Base-by-base conservation (phyloP, 352 stramenopile genomes). In the Phytophthora pisi region DNA sequence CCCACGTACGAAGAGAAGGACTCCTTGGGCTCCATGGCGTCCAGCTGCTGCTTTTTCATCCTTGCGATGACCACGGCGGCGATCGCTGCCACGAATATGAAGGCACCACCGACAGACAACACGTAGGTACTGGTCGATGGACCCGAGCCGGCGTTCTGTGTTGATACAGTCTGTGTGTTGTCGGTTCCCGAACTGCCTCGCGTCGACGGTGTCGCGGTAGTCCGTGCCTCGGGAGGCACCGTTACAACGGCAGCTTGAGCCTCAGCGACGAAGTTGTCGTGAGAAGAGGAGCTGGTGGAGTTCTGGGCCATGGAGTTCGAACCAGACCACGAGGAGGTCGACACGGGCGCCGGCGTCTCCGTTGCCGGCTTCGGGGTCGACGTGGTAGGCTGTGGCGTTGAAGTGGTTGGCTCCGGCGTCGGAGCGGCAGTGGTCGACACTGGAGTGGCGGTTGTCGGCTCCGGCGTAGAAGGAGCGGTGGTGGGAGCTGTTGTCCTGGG, bases 21-120 rank as follows among this genome's bases (percentile, higher is more conserved):
- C 4, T 70, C 61, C 63, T 81, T 81, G 34, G 55, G 45, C 51
- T 77, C 70, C 43, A 61, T 31, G 18, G 51, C 68, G 10, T 89
- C 78, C 4, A 89, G 58, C 52, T 77, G 24, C 54, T 77, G 50
- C 74, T 86, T 83, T 68, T 88, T 87, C 69, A 75, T 80, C 66
- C 77, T 74, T 11, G 77, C 54, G 16, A 79, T 67, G 55, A 86
- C 69, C 61, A 84, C 66, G 10, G 64, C 64, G 16, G 56, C 63
- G 11, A 73, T 50, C 18, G 63, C 70, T 6, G 55, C 74, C 2
- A 67, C 40, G 8, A 77, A 34, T 15, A 68, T 57, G 2, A 73
- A 57, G 9, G 51, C 51, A 10, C 68, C 68, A 4, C 71, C 9
- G 24, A 18, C n/a, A 5, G 47, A 59, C 4, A 69, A 28, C 9